Conservation (phyloP, 306 rosid genomes). For the Datisca glomerata region DNA sequence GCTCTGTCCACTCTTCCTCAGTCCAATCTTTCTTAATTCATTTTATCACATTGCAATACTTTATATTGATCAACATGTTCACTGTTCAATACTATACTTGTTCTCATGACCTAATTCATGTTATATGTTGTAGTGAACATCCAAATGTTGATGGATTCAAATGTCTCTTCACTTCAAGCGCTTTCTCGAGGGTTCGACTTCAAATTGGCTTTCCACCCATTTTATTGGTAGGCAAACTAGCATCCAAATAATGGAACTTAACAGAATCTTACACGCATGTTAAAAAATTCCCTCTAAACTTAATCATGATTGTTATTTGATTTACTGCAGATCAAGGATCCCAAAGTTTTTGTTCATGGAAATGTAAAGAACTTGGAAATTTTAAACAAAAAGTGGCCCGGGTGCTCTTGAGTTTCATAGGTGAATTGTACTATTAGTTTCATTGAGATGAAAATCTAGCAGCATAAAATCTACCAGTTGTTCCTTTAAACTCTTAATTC, state of each 20-base stretch:
- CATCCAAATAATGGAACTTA: neutral
- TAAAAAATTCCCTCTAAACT: neutral
- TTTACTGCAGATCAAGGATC: constrained; percentile 48
- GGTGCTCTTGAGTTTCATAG: constrained; percentile 33
- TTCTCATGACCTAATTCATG: neutral
- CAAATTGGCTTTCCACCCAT: constrained; percentile 44
- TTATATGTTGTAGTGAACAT: constrained; percentile 47
- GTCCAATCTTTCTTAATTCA: too few species aligned
- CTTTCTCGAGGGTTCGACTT: constrained; percentile 45
- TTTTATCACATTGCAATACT: too few species aligned
- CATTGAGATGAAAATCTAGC: too few species aligned
- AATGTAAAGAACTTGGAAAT: constrained; percentile 25
- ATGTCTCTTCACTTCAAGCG: constrained; percentile 52
- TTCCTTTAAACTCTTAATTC: constrained; percentile 1
- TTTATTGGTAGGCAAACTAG: constrained; percentile 53
- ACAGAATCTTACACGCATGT: neutral
- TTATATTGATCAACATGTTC: too few species aligned
- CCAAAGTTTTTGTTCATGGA: constrained; percentile 69
- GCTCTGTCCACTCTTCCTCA: too few species aligned
- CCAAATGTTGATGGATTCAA: constrained; percentile 50
- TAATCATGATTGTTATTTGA: too few species aligned
- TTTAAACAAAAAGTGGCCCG: constrained; percentile 44
- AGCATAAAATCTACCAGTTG: neutral
- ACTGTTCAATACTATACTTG: neutral
- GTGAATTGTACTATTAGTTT: too few species aligned